A percentile compares a stretch with the other conserved stretches of the same genome.
phyloP scores from a whole-genome alignment of 805 yeast species.

The Zygosaccharomyces pseudorouxii region DNA sequence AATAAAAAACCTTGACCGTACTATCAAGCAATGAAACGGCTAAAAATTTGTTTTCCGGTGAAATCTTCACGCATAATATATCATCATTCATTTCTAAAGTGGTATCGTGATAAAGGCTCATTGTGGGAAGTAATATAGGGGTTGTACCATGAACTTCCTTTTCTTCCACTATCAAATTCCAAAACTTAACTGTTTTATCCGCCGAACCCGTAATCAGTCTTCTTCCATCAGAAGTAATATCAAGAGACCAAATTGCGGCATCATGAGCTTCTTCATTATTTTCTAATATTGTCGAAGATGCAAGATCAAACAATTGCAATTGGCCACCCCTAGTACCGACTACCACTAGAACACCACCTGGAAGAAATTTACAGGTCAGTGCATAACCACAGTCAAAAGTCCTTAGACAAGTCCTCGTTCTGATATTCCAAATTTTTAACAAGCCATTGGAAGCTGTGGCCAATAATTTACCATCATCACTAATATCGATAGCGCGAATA shows the following conservation, averaged over 20 bases:
- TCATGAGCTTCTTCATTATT: constrained; percentile 70
- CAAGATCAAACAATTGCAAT: constrained; percentile 78
- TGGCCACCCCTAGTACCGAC: constrained; percentile 87
- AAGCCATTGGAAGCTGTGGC: constrained; percentile 90
- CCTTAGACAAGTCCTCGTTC: constrained; percentile 69
- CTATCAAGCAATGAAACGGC: constrained; percentile 86
- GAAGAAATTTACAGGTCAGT: constrained; percentile 71
- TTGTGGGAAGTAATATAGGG: constrained; percentile 41
- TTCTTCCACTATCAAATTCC: constrained; percentile 72
- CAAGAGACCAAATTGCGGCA: constrained; percentile 87
- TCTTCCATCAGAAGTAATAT: constrained; percentile 80
- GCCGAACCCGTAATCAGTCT: constrained; percentile 88
- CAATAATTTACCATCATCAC: constrained; percentile 72
- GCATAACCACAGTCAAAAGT: constrained; percentile 89
- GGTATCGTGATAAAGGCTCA: constrained; percentile 67
- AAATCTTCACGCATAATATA: constrained; percentile 68
- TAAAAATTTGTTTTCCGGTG: constrained; percentile 71
- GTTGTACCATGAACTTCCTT: constrained; percentile 68
- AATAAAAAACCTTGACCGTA: constrained; percentile 91
- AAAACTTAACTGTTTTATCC: constrained; percentile 82
- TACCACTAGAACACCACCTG: constrained; percentile 85
- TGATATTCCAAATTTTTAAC: constrained; percentile 82
- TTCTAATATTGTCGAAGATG: constrained; percentile 70
- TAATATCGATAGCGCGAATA: constrained; percentile 74
- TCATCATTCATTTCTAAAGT: constrained; percentile 87